phyloP scores from a whole-genome alignment of 2,329 filamentous ascomycete genomes.

The Aspergillus fijiensis region DNA sequence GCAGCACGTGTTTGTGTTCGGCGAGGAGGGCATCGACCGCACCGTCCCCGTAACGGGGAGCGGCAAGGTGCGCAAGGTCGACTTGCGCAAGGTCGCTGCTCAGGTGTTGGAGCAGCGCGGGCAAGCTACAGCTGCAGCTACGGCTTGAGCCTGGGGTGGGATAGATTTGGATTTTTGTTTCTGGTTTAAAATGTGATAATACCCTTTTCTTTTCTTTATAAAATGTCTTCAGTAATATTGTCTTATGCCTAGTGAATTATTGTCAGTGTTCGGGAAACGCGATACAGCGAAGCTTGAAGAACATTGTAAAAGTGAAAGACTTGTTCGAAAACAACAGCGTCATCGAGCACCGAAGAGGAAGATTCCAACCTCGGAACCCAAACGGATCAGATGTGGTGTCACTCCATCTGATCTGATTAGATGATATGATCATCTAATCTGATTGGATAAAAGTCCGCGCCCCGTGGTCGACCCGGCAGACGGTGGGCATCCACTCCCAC shows the following conservation, averaged over 20 bases:
- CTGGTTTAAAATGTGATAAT: neutral
- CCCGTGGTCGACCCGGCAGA: neutral
- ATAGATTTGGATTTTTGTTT: neutral
- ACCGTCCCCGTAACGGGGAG: constrained; percentile 67
- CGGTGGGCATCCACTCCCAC: too few relatives aligned
- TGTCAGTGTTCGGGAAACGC: too few relatives aligned
- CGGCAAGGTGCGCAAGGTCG: constrained; percentile 66
- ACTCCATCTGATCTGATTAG: constrained; percentile 21
- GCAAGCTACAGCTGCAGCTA: neutral
- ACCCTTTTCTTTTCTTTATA: neutral
- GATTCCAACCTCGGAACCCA: neutral
- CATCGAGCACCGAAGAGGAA: too few relatives aligned
- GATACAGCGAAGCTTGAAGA: too few relatives aligned
- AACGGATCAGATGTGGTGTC: neutral
- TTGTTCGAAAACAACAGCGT: too few relatives aligned
- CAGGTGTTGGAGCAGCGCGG: constrained; percentile 41
- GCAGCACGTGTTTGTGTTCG: constrained; percentile 73
- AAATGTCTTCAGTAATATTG: too few relatives aligned
- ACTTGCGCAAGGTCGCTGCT: constrained; percentile 52
- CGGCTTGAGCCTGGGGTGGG: neutral
- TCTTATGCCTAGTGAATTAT: too few relatives aligned
- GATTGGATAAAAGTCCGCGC: constrained; percentile 12
- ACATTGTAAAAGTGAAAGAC: too few relatives aligned
- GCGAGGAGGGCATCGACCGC: constrained; percentile 54
- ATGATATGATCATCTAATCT: constrained; percentile 32